A percentile compares a stretch with the other conserved stretches of the same genome.
Conservation (phyloP, 2,329 filamentous ascomycete genomes). For the Chaetomiaceae sp. region DNA sequence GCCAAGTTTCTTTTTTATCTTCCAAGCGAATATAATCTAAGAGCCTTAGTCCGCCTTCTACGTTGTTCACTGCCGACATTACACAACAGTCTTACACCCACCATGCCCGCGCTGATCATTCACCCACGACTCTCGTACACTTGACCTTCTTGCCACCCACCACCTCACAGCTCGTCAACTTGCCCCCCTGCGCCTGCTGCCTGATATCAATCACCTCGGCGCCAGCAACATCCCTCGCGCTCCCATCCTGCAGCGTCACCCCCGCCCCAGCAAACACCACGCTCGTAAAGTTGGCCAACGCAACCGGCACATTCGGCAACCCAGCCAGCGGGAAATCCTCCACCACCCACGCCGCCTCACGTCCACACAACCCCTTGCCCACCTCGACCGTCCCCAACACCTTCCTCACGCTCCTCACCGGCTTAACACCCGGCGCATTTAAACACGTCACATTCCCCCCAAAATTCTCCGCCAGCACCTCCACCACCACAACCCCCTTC, state of each 20-base stretch:
- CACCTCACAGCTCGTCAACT: constrained; percentile 21
- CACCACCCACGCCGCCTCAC: constrained; percentile 19
- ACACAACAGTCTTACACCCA: background rate
- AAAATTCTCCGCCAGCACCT: constrained; percentile 18
- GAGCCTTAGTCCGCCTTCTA: too few species aligned
- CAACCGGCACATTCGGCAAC: constrained; percentile 15
- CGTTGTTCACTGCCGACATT: too few species aligned
- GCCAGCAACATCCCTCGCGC: constrained; percentile 3
- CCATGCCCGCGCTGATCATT: background rate
- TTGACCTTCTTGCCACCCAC: constrained; percentile 9
- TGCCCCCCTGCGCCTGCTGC: constrained; percentile 20
- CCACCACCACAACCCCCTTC: background rate
- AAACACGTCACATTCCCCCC: background rate
- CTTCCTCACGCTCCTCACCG: constrained; percentile 1
- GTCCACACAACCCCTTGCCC: constrained; percentile 8
- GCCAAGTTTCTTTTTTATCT: too few species aligned
- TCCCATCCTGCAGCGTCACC: constrained; percentile 6
- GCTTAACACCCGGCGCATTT: background rate
- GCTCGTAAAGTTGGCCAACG: constrained; percentile 21
- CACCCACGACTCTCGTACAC: constrained; percentile 17
- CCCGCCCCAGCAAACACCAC: constrained; percentile 15
- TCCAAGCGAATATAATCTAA: too few species aligned
- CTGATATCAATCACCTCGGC: constrained; percentile 16
- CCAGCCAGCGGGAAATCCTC: constrained; percentile 22
- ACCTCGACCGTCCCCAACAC: background rate